Evolutionary conservation across 306 rosid genomes (phyloP), one percentile per base, ranked within the genome.

Genomic region (Chamaecrista fasciculata): DNA sequence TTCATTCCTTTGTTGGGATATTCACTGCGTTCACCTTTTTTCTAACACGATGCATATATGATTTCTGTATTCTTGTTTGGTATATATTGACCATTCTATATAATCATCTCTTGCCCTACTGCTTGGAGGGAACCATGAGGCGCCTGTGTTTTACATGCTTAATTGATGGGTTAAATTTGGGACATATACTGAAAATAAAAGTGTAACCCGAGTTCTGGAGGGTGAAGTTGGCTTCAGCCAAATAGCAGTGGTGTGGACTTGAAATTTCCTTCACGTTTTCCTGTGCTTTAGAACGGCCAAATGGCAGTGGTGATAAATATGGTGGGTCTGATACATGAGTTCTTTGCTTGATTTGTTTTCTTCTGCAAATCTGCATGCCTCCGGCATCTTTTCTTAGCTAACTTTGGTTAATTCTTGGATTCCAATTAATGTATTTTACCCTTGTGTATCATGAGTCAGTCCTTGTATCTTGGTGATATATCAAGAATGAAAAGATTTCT

Each of bases 21-120:
- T 61, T 63, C 70, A 46, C 65, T 60, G 72, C 64, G 62, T 61
- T 69, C 81, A 47, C 67, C 81, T 66, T 74, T 42, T 42, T 75
- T 75, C 58, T 70, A 75, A 74, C 84, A 83, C 78, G 84, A 68
- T 70, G 79, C 79, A 9, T 69, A 74, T 79, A 66, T 75, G 78
- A 67, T 74, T 61, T 70, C 52, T 60, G 50, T 62, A 15, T 75
- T 71, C 74, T 61, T 65, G 74, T 34, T 72, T 80, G 76, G 69
- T 81, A 73, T 72, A 76, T 70, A 47, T 70, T 65, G 18, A 49
- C 72, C 63, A 48, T 69, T 51, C 51, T 40, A 44, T 75, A 56
- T 53, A 53, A 58, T 57, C 70, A 56, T 64, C 40, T 62, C 60
- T 66, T 70, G 59, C 57, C 65, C 63, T 24, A 34, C 46, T 78